Base-by-base conservation (phyloP, 176 grass and related monocot species). In the Ampelocalamus luodianensis region DNA sequence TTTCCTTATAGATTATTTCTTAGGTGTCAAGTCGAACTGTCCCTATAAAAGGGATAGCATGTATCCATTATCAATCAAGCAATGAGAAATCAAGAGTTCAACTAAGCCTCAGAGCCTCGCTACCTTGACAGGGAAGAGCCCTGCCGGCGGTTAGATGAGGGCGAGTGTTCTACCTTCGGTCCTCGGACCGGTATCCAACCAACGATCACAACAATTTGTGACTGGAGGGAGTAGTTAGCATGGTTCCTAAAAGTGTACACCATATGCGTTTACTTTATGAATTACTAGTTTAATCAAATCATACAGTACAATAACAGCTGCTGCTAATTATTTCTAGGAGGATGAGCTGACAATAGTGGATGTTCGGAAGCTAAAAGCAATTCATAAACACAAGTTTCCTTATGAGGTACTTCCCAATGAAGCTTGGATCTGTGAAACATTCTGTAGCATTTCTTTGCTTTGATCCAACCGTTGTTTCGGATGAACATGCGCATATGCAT, bases 341-440 rank as follows among this genome's bases (percentile, higher is more conserved):
- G 96, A 98, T 77, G 93, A 98, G 37, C 74, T 98, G 79, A 96
- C 96, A 18, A 98, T 98, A 87, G 71, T 98, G 87, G 96, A 98
- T 88, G 96, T 98, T 80, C 79, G 93, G 77, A 96, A 85, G 56
- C 91, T 93, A 68, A 98, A 94, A 76, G 86, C 88, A 45, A 84
- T 90, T 76, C 74, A 92, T 65, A 92, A 89, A 71, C 86, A 90
- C 45, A 98, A 98, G 79, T 94, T 93, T 82, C 71, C 80, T 81
- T 98, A 98, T 26, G 96, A 98, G 93, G 96, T 98, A 84, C 58
- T 53, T 87, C 22, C 56, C 51, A 85, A 26, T 65, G 61, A 88
- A 38, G 29, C 59, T 77, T 72, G 53, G 45, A 36, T 69, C 50
- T 51, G 40, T 42, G 77, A 55, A 83, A 68, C 56, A 60, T 54